These are phyloP conservation scores for Coniochaeta prunicola DNA, from an alignment of 2,329 filamentous ascomycete genomes.

Conservation along the genomic window DNA sequence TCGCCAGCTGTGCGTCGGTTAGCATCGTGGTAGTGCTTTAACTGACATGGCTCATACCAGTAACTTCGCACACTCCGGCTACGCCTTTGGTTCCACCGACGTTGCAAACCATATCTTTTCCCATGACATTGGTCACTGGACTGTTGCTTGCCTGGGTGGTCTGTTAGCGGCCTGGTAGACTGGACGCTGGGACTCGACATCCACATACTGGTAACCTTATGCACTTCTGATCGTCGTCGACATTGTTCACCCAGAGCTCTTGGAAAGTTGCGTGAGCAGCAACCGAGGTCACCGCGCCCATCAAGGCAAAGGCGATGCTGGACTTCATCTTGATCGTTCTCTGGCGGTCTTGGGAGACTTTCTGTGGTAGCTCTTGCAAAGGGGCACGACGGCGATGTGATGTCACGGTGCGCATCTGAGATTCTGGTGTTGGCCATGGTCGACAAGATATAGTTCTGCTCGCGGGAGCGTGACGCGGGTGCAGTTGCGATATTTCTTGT, in stretches of 20 bases:
- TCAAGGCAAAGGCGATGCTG: background rate
- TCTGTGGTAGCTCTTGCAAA: background rate
- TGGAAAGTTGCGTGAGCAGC: slow-evolving; percentile 1
- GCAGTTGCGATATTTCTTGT: background rate
- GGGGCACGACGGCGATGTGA: background rate
- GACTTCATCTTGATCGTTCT: background rate
- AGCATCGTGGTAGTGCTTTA: background rate
- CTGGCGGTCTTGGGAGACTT: background rate
- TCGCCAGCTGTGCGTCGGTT: slow-evolving; percentile 29
- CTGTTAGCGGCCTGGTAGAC: background rate
- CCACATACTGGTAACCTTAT: background rate
- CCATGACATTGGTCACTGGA: slow-evolving; percentile 34
- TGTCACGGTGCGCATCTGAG: background rate
- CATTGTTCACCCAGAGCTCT: background rate
- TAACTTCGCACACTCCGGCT: slow-evolving; percentile 18
- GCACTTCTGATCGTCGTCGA: slow-evolving; percentile 1
- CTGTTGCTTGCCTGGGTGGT: slow-evolving; percentile 28
- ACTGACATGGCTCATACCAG: slow-evolving; percentile 7
- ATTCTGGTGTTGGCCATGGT: background rate
- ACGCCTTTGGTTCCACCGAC: slow-evolving; percentile 25
- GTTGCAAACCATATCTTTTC: slow-evolving; percentile 34
- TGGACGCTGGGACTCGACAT: background rate
- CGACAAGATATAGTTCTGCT: background rate
- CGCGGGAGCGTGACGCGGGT: background rate
- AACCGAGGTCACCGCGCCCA: background rate